phyloP scores from a whole-genome alignment of 495 filamentous ascomycete genomes.

The Daldinia loculata region DNA sequence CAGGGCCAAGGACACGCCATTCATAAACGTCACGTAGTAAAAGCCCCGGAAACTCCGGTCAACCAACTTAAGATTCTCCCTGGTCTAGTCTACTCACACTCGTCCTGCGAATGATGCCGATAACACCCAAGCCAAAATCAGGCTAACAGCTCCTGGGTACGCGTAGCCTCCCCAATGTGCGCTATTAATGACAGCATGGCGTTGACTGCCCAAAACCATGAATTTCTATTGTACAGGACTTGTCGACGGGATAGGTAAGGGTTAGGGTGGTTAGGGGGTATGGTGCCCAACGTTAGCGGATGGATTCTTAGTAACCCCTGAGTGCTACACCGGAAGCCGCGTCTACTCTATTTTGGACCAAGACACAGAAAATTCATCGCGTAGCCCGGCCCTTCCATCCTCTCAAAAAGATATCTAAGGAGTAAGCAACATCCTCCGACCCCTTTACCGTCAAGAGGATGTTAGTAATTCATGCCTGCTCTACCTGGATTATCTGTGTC shows the following conservation, averaged over 20 bases:
- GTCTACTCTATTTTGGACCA: neutral
- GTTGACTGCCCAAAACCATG: neutral
- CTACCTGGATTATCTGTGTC: neutral
- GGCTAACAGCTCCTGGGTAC: slow-evolving; percentile 1
- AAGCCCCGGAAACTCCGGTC: neutral
- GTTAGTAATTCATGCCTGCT: neutral
- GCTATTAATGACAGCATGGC: slow-evolving; percentile 9
- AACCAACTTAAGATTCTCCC: slow-evolving; percentile 17
- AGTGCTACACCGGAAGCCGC: neutral
- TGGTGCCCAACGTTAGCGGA: neutral
- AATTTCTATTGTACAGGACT: neutral
- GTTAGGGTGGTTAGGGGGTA: neutral
- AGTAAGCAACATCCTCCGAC: neutral
- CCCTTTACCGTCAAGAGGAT: neutral
- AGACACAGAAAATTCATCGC: neutral
- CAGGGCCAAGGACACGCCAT: slow-evolving; percentile 2
- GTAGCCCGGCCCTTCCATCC: neutral
- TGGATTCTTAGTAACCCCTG: neutral
- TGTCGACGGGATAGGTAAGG: neutral
- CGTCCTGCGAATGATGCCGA: neutral
- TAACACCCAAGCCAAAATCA: neutral
- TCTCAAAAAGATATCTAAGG: neutral
- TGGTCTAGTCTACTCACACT: neutral
- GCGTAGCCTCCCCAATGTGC: neutral
- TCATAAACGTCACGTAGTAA: neutral